Conservation (phyloP, 495 filamentous ascomycete species). For the Penicillium manginii region DNA sequence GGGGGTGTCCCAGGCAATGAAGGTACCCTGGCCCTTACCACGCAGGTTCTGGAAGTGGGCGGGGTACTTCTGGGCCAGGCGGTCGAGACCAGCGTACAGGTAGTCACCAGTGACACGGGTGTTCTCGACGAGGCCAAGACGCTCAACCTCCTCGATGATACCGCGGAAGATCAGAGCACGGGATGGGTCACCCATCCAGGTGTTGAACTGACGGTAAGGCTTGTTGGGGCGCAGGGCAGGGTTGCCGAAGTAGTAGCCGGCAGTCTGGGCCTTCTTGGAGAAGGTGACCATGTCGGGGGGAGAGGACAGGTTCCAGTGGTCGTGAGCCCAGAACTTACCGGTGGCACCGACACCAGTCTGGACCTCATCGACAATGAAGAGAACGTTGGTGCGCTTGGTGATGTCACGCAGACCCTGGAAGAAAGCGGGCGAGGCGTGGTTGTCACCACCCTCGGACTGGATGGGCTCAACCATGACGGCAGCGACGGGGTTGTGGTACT, state of each 20-base stretch:
- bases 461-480: slow-evolving; percentile 94
- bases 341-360: slow-evolving; percentile 94
- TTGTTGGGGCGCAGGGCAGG: slow-evolving; percentile 89
- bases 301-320: slow-evolving; percentile 85
- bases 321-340: slow-evolving; percentile 98
- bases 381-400: slow-evolving; percentile 81
- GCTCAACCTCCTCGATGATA: slow-evolving; percentile 88
- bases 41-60: slow-evolving; percentile 85
- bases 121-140: slow-evolving; percentile 75
- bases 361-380: slow-evolving; percentile 98
- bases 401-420: slow-evolving; percentile 86
- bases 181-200: slow-evolving; percentile 98
- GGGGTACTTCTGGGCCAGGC: slow-evolving; percentile 74
- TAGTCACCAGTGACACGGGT: slow-evolving; percentile 85
- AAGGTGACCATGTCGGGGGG: slow-evolving; percentile 99
- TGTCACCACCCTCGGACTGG: slow-evolving; percentile 98
- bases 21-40: slow-evolving; percentile 93
- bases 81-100: slow-evolving; percentile 71
- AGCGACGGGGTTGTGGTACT: slow-evolving; percentile 82
- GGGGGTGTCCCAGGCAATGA: slow-evolving; percentile 94
- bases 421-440: slow-evolving; percentile 93
- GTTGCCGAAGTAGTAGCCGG: slow-evolving; percentile 95
- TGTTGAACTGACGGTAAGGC: slow-evolving; percentile 99
- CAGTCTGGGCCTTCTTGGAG: slow-evolving; percentile 97
- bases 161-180: slow-evolving; percentile 88